Conservation (phyloP, 768 basidiomycete genomes). For the Dendrothele bispora region DNA sequence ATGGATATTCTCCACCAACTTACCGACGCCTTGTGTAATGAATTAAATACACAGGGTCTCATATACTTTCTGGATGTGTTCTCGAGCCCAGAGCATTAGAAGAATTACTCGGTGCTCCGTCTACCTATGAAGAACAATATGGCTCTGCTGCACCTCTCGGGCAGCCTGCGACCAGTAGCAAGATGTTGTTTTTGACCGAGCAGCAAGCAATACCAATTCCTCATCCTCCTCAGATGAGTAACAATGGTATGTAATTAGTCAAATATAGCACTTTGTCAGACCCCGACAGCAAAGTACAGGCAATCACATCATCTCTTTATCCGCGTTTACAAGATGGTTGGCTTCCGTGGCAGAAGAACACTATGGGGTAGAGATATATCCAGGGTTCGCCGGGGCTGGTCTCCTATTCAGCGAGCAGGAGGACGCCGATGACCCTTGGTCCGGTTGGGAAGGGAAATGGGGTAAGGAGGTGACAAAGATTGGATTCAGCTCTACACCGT, state of each 20-base stretch:
- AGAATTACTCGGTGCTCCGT: slow-evolving; percentile 58
- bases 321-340: slow-evolving; percentile 88
- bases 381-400: slow-evolving; percentile 92
- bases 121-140: slow-evolving; percentile 5
- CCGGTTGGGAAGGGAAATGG: slow-evolving; percentile 17
- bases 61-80: slow-evolving; percentile 94
- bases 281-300: slow-evolving; percentile 33
- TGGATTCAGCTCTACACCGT: background rate
- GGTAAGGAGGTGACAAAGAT: slow-evolving; percentile 20
- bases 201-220: slow-evolving; percentile 77
- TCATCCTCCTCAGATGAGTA: slow-evolving; percentile 96
- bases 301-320: slow-evolving; percentile 91
- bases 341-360: slow-evolving; percentile 76
- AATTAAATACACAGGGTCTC: slow-evolving; percentile 60
- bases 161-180: slow-evolving; percentile 73
- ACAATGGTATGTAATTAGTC: slow-evolving; percentile 55
- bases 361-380: slow-evolving; percentile 91
- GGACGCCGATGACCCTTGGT: slow-evolving; percentile 40
- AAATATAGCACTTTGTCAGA: background rate
- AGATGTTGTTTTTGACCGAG: slow-evolving; percentile 84
- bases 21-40: too few relatives aligned
- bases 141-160: slow-evolving; percentile 66
- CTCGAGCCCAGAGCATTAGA: slow-evolving; percentile 90
- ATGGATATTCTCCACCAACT: too few relatives aligned
- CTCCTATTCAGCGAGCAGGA: slow-evolving; percentile 66